phyloP scores from a whole-genome alignment of 2,329 filamentous ascomycete species.

The Dendrostoma leiphaemia region DNA sequence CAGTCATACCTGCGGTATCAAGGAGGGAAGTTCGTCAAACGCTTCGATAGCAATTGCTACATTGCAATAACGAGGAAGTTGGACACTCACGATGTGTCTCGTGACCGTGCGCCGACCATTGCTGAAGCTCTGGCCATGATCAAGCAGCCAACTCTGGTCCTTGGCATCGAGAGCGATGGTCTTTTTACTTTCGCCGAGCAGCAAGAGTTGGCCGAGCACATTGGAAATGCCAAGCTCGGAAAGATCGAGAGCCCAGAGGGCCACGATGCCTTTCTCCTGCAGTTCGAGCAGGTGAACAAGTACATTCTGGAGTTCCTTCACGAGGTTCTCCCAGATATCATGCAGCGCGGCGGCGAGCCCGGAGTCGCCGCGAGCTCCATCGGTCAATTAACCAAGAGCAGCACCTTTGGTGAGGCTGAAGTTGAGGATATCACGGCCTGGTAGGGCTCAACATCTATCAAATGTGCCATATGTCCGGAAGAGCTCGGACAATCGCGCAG shows the following conservation, averaged over 20 bases:
- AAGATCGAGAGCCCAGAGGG: conserved; percentile 93
- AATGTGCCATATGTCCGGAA: background rate
- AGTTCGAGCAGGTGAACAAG: conserved; percentile 95
- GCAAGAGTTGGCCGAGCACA: conserved; percentile 80
- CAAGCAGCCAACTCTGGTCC: conserved; percentile 82
- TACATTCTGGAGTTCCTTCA: conserved; percentile 83
- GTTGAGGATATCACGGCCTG: conserved; percentile 95
- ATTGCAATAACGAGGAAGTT: conserved; percentile 98
- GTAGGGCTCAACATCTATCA: conserved; percentile 57
- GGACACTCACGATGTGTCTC: conserved; percentile 92
- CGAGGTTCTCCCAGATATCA: conserved; percentile 83
- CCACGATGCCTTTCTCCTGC: conserved; percentile 92
- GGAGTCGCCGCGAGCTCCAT: conserved; percentile 47
- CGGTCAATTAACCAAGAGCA: conserved; percentile 74
- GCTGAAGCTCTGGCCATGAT: conserved; percentile 77
- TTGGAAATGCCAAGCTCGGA: conserved; percentile 74
- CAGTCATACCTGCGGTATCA: conserved; percentile 98
- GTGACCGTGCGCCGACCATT: conserved; percentile 67
- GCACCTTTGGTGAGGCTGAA: conserved; percentile 92
- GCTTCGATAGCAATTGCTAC: conserved; percentile 98
- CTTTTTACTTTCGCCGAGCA: conserved; percentile 98
- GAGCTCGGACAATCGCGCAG: background rate
- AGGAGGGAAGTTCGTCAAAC: conserved; percentile 91
- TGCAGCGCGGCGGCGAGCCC: conserved; percentile 58
- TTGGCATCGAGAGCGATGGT: conserved; percentile 94